Percentiles rank a stretch among this genome's conserved stretches.
Conservation (phyloP, 495 filamentous ascomycete genomes). For the Cetradonia linearis region DNA sequence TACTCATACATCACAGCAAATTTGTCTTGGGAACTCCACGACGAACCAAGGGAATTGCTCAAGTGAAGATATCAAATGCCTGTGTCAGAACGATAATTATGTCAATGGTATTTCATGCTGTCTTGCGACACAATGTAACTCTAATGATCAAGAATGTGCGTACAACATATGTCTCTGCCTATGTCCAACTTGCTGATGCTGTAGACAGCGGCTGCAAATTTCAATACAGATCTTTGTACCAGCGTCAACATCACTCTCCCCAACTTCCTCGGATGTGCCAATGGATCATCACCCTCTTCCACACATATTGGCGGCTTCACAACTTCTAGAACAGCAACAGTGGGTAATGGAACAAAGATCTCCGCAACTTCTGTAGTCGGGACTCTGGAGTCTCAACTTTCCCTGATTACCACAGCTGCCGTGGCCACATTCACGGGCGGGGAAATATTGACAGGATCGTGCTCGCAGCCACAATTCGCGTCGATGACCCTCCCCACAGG, state of each 20-base stretch:
- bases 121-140: constrained; percentile 19
- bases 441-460: constrained; percentile 23
- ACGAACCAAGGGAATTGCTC: constrained; percentile 12
- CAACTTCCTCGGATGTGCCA: constrained; percentile 20
- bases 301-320: neutral
- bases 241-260: constrained; percentile 25
- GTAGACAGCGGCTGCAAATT: constrained; percentile 19
- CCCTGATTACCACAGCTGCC: constrained; percentile 18
- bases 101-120: constrained; percentile 23
- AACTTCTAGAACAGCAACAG: neutral
- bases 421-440: constrained; percentile 22
- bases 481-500: constrained; percentile 16
- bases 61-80: constrained; percentile 22
- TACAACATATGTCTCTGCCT: neutral
- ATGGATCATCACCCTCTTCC: neutral
- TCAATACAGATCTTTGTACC: constrained; percentile 20
- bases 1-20: constrained; percentile 12
- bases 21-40: constrained; percentile 14
- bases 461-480: constrained; percentile 22
- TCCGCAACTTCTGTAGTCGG: neutral
- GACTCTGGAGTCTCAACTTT: constrained; percentile 15
- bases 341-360: neutral
- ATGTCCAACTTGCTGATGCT: constrained; percentile 8
- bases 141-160: constrained; percentile 23
- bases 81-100: constrained; percentile 23